These are phyloP conservation scores for Dissoconium aciculare DNA, from an alignment of 2,329 filamentous ascomycete species.

Conservation along the genomic window DNA sequence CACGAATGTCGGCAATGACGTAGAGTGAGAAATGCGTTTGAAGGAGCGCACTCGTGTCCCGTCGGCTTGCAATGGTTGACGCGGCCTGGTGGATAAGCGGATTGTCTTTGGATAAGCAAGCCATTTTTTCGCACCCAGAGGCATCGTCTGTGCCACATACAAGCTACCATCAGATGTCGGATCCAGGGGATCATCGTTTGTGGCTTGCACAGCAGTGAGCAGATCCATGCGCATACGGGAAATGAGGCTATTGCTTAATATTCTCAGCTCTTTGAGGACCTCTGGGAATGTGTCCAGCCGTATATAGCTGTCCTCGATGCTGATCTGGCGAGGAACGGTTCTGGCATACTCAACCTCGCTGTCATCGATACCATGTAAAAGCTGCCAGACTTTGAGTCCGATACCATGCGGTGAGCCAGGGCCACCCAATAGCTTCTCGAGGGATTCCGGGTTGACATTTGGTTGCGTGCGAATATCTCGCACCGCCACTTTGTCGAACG, in stretches of 20 bases:
- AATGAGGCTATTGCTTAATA: slow-evolving; percentile 55
- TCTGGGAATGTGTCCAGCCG: slow-evolving; percentile 50
- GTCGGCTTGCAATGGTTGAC: slow-evolving; percentile 37
- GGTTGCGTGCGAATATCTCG: slow-evolving; percentile 48
- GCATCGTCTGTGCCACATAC: slow-evolving; percentile 1
- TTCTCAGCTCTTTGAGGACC: slow-evolving; percentile 52
- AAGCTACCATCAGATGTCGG: slow-evolving; percentile 19
- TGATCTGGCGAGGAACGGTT: slow-evolving; percentile 70
- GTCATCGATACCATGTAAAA: slow-evolving; percentile 69
- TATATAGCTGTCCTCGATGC: slow-evolving; percentile 83
- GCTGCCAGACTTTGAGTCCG: slow-evolving; percentile 56
- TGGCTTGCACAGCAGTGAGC: too few relatives aligned
- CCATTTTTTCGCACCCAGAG: slow-evolving; percentile 40
- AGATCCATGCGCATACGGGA: slow-evolving; percentile 68
- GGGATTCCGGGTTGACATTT: slow-evolving; percentile 44
- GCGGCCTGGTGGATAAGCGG: slow-evolving; percentile 61
- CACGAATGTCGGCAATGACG: slow-evolving; percentile 55
- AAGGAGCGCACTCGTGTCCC: slow-evolving; percentile 43
- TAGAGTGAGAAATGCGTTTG: slow-evolving; percentile 61
- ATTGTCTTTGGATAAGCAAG: slow-evolving; percentile 67
- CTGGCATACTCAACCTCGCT: slow-evolving; percentile 56
- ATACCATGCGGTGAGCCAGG: slow-evolving; percentile 57
- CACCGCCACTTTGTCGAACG: slow-evolving; percentile 47
- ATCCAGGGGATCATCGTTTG: slow-evolving; percentile 26
- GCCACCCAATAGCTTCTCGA: slow-evolving; percentile 56